These are phyloP conservation scores for Aspergillus vadensis DNA, from an alignment of 2,329 filamentous ascomycete genomes.

Conservation along the genomic window DNA sequence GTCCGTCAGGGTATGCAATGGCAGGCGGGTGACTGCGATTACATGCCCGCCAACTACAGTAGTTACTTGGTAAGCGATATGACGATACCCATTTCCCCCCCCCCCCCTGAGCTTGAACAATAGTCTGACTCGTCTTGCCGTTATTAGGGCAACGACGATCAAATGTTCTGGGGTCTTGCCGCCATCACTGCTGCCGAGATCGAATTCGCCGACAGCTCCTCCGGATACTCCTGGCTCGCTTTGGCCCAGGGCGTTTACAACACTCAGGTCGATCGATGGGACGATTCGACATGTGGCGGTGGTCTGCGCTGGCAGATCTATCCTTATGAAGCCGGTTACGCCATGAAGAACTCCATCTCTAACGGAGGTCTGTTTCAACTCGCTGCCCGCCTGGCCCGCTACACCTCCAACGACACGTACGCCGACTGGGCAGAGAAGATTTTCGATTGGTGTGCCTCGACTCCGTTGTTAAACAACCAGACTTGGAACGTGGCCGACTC, in stretches of 20 bases:
- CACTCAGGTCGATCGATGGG: constrained; percentile 69
- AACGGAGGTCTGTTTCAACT: constrained; percentile 85
- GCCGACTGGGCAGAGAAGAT: constrained; percentile 61
- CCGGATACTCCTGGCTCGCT: constrained; percentile 48
- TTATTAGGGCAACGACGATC: constrained; percentile 66
- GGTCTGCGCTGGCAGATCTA: constrained; percentile 84
- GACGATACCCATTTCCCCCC: too few relatives aligned
- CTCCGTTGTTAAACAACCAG: constrained; percentile 62
- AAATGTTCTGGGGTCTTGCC: constrained; percentile 70
- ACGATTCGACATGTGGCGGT: constrained; percentile 66
- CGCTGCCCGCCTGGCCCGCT: constrained; percentile 70
- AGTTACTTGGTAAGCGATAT: constrained; percentile 27
- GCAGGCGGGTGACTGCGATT: constrained; percentile 40
- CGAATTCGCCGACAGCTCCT: constrained; percentile 61
- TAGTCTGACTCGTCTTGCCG: neutral
- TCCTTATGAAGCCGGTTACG: constrained; percentile 71
- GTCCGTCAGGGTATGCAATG: constrained; percentile 47
- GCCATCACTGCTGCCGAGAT: constrained; percentile 68
- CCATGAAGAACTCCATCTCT: constrained; percentile 80
- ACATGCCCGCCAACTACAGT: constrained; percentile 42
- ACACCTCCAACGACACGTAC: constrained; percentile 66
- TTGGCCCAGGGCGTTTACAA: constrained; percentile 74
- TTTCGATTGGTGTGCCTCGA: constrained; percentile 62
- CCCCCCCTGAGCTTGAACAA: neutral
- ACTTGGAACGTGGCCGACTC: constrained; percentile 67